Evolutionary conservation across 1,139 yeast species (phyloP).

Genomic region (Saccharomyces hybrid): DNA sequence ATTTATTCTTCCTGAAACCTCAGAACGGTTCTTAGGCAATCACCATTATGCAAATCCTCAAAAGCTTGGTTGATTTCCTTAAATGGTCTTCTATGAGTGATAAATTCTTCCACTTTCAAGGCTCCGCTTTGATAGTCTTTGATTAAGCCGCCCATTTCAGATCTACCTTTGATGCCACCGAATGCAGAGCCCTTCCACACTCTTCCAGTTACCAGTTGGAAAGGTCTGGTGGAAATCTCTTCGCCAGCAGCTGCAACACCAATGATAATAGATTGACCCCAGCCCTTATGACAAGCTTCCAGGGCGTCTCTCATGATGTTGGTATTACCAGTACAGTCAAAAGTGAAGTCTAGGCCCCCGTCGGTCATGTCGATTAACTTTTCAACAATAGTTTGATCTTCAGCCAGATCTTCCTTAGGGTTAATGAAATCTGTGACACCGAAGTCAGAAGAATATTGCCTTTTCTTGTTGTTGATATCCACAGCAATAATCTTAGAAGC

Average conservation of each 20-base stretch:
- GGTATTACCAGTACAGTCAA: slow-evolving; percentile 97
- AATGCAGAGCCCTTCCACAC: slow-evolving; percentile 98
- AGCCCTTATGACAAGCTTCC: slow-evolving; percentile 97
- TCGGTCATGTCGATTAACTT: slow-evolving; percentile 84
- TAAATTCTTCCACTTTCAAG: slow-evolving; percentile 88
- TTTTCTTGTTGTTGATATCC: slow-evolving; percentile 78
- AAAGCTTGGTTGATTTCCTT: slow-evolving; percentile 79
- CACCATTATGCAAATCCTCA: slow-evolving; percentile 91
- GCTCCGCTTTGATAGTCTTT: slow-evolving; percentile 76
- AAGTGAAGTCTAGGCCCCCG: slow-evolving; percentile 93
- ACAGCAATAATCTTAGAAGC: slow-evolving; percentile 80
- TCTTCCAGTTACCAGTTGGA: slow-evolving; percentile 98
- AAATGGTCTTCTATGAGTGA: slow-evolving; percentile 81
- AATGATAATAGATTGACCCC: slow-evolving; percentile 92
- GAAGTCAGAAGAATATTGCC: slow-evolving; percentile 77
- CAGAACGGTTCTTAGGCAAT: slow-evolving; percentile 87
- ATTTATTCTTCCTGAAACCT: slow-evolving; percentile 19
- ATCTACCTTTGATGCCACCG: slow-evolving; percentile 97
- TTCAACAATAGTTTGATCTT: slow-evolving; percentile 72
- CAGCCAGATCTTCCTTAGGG: slow-evolving; percentile 60
- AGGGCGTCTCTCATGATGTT: slow-evolving; percentile 91
- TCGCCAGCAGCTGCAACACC: slow-evolving; percentile 99
- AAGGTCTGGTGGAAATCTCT: slow-evolving; percentile 94
- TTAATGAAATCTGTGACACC: slow-evolving; percentile 96
- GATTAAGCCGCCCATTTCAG: slow-evolving; percentile 88